Percentiles rank a stretch among this genome's conserved stretches.
Evolutionary conservation across 2,329 filamentous ascomycete genomes (phyloP).

Genomic region (Botrytis fragariae): DNA sequence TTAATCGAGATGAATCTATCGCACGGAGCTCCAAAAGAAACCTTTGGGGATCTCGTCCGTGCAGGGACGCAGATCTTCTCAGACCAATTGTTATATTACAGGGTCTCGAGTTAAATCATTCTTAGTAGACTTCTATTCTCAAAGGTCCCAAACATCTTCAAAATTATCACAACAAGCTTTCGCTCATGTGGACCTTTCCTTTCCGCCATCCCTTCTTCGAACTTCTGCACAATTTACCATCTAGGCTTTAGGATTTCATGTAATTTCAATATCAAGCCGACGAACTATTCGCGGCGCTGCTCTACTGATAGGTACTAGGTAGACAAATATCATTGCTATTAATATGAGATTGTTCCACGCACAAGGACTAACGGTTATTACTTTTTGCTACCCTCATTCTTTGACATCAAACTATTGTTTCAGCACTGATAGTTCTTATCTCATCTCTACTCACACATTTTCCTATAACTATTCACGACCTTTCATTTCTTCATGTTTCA

Average conservation of each 20-base stretch:
- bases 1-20: background rate
- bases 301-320: background rate
- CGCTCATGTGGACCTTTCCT: background rate
- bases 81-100: background rate
- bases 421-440: constrained; percentile 5
- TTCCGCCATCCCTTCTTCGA: background rate
- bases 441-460: background rate
- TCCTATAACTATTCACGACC: background rate
- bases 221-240: background rate
- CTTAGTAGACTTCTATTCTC: background rate
- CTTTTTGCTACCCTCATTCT: constrained; percentile 12
- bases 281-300: background rate
- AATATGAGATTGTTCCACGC: background rate
- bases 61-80: background rate
- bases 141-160: background rate
- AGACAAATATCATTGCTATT: background rate
- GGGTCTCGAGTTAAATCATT: background rate
- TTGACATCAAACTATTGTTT: constrained; percentile 13
- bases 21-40: background rate
- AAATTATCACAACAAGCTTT: background rate
- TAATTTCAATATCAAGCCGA: background rate
- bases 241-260: background rate
- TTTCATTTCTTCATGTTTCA: background rate
- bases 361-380: background rate
- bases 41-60: constrained; percentile 1